Conservation (phyloP, 2,329 filamentous ascomycete species). For the Hortaea werneckii region DNA sequence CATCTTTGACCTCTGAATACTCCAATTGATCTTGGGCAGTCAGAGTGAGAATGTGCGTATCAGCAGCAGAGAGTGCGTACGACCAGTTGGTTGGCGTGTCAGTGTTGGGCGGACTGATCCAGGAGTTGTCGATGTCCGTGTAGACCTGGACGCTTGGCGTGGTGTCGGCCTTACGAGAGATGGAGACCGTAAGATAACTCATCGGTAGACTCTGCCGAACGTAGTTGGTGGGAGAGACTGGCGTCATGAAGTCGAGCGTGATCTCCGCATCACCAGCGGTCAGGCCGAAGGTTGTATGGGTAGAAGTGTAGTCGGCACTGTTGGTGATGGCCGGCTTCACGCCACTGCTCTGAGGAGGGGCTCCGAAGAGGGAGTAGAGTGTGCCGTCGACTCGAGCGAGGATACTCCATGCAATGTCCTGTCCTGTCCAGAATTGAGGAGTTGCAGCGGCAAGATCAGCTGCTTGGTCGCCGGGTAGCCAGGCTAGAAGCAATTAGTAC, state of each 20-base stretch:
- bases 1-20: slow-evolving; percentile 15
- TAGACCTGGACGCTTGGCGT: slow-evolving; percentile 19
- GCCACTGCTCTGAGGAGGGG: slow-evolving; percentile 10
- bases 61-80: not conserved
- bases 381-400: slow-evolving; percentile 24
- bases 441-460: slow-evolving; percentile 15
- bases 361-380: slow-evolving; percentile 25
- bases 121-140: slow-evolving; percentile 25
- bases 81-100: not conserved
- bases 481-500: slow-evolving; percentile 9
- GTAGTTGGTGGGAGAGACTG: slow-evolving; percentile 22
- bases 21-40: slow-evolving; percentile 6
- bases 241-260: slow-evolving; percentile 27
- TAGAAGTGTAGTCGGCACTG: slow-evolving; percentile 21
- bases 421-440: slow-evolving; percentile 26
- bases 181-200: slow-evolving; percentile 23
- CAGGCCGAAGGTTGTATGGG: slow-evolving; percentile 23
- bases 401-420: slow-evolving; percentile 23
- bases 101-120: slow-evolving; percentile 21
- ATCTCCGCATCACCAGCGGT: slow-evolving; percentile 18
- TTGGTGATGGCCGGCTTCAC: slow-evolving; percentile 13
- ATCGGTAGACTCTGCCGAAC: slow-evolving; percentile 27
- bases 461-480: slow-evolving; percentile 22
- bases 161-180: not conserved
- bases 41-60: slow-evolving; percentile 10